Percentiles rank a stretch among this genome's conserved stretches.
phyloP scores from a whole-genome alignment of 768 basidiomycete genomes.

The Sporobolomyces pararoseus region DNA sequence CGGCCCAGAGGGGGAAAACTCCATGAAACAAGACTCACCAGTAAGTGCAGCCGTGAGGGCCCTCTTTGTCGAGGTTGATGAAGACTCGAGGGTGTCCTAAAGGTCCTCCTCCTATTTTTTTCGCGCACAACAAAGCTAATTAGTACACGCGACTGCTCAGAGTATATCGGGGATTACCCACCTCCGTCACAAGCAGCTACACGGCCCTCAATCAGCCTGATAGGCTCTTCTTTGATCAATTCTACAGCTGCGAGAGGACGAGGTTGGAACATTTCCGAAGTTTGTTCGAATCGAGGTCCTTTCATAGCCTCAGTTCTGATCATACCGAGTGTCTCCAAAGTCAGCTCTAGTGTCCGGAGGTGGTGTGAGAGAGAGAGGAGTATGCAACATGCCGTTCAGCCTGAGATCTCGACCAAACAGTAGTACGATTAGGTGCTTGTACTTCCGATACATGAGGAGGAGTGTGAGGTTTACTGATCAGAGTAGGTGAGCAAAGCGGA shows the following conservation, averaged over 20 bases:
- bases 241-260: constrained; percentile 86
- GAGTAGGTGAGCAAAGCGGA: not conserved
- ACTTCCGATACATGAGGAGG: constrained; percentile 36
- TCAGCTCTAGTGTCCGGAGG: not conserved
- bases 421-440: constrained; percentile 78
- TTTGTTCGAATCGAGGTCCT: constrained; percentile 89
- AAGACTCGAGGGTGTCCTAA: constrained; percentile 95
- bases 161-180: no score
- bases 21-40: constrained; percentile 22
- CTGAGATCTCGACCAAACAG: constrained; percentile 83
- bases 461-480: constrained; percentile 34
- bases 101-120: constrained; percentile 72
- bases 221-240: constrained; percentile 77
- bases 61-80: constrained; percentile 84
- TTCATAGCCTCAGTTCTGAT: constrained; percentile 49
- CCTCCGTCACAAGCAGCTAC: constrained; percentile 94
- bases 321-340: not conserved
- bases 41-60: constrained; percentile 35
- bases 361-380: constrained; percentile 40
- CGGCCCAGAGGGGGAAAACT: not conserved
- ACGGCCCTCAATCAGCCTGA: constrained; percentile 72
- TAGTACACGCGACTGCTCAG: no score
- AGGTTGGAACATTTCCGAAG: constrained; percentile 78
- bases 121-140: no score
- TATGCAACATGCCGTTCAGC: constrained; percentile 57